Evolutionary conservation across 2,329 filamentous ascomycete genomes (phyloP), one percentile per base, ranked within the genome.

Genomic region (Epichloe gansuensis): DNA sequence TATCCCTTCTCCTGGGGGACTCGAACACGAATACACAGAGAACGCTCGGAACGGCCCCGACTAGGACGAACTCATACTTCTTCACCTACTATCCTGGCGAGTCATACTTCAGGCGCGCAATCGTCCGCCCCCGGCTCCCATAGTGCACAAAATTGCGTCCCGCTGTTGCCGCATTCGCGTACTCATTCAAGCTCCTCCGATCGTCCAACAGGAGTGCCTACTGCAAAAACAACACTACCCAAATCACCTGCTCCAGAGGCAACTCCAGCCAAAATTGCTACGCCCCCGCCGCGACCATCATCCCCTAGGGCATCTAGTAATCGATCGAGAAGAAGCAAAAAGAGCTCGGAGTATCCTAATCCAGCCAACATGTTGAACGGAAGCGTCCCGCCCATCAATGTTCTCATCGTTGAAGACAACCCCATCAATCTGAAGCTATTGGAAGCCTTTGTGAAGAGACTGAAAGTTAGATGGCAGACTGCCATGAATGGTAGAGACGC

Each of bases 351-450:
- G 21, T 65, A 70, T 50, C 66, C 74, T 1, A 68, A 65, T 12
- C 63, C 85, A 55, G 75, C 83, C 4, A 83, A 80, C 34, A 76
- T 88, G 61, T 77, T 95, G 31, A 89, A 91, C 59, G 85, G 84
- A 51, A 83, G 83, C 1, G 89, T 97, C 0, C 93, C 93, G 7
- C 91, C 93, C 1, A 97, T 98, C 71, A 97, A 95, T 61, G 91
- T 97, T 7, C 76, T 98, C 44, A 95, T 98, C 55, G 93, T 98
- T 13, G 93, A 98, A 72, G 93, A 98, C 72, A 98, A 98, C 68
- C 90, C 93, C 57, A 97, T 98, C 76, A 98, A 97, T 65, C 74
- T 97, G 59, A 88, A 89, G 63, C 82, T 98, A 9, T 75, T 98
- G 38, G 91, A 96, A 65, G 90, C 91, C 1, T 95, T 98, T 63